Conservation (phyloP, 768 basidiomycete species). For the Naganishia kalamii region DNA sequence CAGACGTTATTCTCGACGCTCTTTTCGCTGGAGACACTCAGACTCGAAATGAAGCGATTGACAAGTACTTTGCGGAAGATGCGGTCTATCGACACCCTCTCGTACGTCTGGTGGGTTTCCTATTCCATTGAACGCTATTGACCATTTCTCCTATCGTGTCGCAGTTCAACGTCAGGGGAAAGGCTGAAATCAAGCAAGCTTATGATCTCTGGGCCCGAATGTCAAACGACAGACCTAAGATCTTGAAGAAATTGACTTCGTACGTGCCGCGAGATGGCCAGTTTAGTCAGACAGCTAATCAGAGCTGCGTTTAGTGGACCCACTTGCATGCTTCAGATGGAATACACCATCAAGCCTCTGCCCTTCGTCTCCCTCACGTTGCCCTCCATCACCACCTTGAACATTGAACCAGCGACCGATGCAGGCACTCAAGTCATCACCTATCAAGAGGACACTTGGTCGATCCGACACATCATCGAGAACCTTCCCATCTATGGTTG, state of each 20-base stretch:
- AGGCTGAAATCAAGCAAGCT: conserved; percentile 15
- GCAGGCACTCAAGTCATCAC: conserved; percentile 7
- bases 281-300: neutral
- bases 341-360: conserved; percentile 9
- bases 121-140: neutral
- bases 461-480: conserved; percentile 11
- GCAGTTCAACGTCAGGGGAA: conserved; percentile 13
- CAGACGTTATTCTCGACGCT: conserved; percentile 1
- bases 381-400: conserved; percentile 4
- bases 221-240: neutral
- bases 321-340: conserved; percentile 10
- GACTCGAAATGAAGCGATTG: conserved; percentile 1
- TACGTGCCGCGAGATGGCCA: neutral
- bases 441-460: conserved; percentile 16
- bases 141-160: neutral
- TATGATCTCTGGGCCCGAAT: conserved; percentile 15
- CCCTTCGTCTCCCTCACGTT: conserved; percentile 12
- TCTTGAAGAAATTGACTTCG: conserved; percentile 8
- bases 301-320: neutral
- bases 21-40: neutral
- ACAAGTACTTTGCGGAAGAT: conserved; percentile 11
- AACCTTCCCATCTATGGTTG: conserved; percentile 15
- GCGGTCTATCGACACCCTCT: conserved; percentile 15
- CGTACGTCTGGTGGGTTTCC: neutral
- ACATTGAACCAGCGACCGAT: conserved; percentile 14